Evolutionary conservation across 768 basidiomycete species (phyloP).

Genomic region (Suillus fuscotomentosus): DNA sequence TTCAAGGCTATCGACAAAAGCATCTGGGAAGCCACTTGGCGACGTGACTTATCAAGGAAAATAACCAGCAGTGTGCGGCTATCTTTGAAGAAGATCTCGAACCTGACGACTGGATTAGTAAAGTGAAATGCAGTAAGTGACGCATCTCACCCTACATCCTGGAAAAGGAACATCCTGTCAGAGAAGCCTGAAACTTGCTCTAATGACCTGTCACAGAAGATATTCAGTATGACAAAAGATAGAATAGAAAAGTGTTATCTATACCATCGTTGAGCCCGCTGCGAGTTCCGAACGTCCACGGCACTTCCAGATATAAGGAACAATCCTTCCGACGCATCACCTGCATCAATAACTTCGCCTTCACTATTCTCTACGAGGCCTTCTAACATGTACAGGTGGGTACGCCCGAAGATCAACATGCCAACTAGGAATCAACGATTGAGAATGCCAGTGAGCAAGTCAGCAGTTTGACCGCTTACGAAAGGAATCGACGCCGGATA

Average conservation of each 20-base stretch:
- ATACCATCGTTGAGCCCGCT: conserved; percentile 82
- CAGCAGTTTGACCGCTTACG: conserved; percentile 48
- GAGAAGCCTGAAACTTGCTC: conserved; percentile 76
- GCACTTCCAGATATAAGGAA: conserved; percentile 85
- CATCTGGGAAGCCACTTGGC: conserved; percentile 57
- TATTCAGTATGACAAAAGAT: background rate
- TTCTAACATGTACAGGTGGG: conserved; percentile 88
- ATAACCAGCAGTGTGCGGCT: conserved; percentile 84
- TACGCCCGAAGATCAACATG: conserved; percentile 80
- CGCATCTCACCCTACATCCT: conserved; percentile 79
- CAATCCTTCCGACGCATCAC: conserved; percentile 77
- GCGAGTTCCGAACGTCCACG: conserved; percentile 75
- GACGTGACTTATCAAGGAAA: conserved; percentile 67
- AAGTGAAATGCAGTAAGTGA: background rate
- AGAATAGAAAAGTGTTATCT: conserved; percentile 16
- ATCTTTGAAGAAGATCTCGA: conserved; percentile 93
- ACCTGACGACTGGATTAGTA: conserved; percentile 36
- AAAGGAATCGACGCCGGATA: conserved; percentile 89
- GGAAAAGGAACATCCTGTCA: conserved; percentile 83
- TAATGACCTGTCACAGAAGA: conserved; percentile 55
- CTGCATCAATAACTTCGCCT: conserved; percentile 86
- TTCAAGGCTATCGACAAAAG: conserved; percentile 40
- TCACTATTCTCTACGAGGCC: conserved; percentile 84
- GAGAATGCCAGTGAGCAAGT: background rate
- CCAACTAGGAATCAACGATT: conserved; percentile 48